These are phyloP conservation scores for Exophiala sp. DNA, from an alignment of 2,329 filamentous ascomycete species.

Conservation along the genomic window DNA sequence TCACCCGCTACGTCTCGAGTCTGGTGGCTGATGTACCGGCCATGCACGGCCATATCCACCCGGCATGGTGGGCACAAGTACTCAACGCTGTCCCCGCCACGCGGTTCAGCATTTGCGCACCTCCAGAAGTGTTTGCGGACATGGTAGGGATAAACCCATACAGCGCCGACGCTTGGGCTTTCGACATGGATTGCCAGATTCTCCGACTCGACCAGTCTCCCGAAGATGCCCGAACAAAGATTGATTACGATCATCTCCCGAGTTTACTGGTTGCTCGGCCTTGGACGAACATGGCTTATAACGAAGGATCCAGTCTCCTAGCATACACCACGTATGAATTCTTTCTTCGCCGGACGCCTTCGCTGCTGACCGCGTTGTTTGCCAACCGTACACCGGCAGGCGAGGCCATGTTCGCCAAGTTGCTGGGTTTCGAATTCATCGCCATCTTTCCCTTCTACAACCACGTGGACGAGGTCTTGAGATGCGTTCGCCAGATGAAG, in stretches of 20 bases:
- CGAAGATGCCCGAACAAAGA: conserved; percentile 10
- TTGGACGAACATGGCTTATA: conserved; percentile 62
- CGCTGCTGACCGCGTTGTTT: conserved; percentile 36
- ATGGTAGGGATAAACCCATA: conserved; percentile 55
- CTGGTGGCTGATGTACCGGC: conserved; percentile 42
- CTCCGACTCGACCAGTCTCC: conserved; percentile 42
- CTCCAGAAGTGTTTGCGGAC: conserved; percentile 56
- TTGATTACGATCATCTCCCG: conserved; percentile 22
- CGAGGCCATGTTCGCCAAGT: conserved; percentile 40
- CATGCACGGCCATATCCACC: conserved; percentile 38
- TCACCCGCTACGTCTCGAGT: conserved; percentile 42
- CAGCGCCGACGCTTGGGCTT: conserved; percentile 56
- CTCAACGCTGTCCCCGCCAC: conserved; percentile 47
- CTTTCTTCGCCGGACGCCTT: conserved; percentile 59
- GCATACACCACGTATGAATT: conserved; percentile 68
- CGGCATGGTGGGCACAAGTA: conserved; percentile 51
- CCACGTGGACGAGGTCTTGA: conserved; percentile 49
- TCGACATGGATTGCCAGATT: conserved; percentile 58
- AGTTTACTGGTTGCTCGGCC: conserved; percentile 53
- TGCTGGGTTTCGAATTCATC: conserved; percentile 50
- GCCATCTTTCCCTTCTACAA: conserved; percentile 62
- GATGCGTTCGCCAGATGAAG: conserved; percentile 45
- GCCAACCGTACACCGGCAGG: conserved; percentile 8
- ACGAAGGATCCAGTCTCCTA: conserved; percentile 68
- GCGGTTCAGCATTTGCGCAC: conserved; percentile 54